Evolutionary conservation across 768 basidiomycete genomes (phyloP), one percentile per base, ranked within the genome.

Genomic region (Multifurca ochricompacta): DNA sequence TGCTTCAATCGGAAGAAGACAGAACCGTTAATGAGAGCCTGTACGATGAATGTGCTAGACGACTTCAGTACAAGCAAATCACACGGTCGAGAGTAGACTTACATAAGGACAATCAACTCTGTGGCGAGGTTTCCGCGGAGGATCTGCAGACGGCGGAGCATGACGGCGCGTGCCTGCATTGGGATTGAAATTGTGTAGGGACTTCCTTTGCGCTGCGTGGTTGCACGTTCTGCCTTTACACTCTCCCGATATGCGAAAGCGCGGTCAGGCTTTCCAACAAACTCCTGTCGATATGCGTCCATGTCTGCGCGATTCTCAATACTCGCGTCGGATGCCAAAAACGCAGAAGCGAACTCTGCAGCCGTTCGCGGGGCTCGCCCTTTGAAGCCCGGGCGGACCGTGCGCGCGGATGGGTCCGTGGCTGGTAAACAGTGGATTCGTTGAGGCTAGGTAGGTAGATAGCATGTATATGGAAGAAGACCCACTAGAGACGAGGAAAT

Each of bases 351-450:
- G 58, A 86, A 82, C 62, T 86, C 82, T 2, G 66, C 71, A 1
- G 85, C 75, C 0, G 79, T 79, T 30, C 73, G 71, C 1, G 85
- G 84, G 0, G 73, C 69, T 14, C 66, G 66, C 1, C 54, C 49
- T 14, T 71, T 67, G 39, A 73, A 68, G 3, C 73, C 76, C 1
- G 69, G 45, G 19, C 79, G 76, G 4, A 72, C 63, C 16, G 73
- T 77, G 43, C 87, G 82, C 0, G 75, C 80, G 19, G 71, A 72
- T 2, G 82, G 77, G 59, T 85, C 81, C 3, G 84, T 85, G 7
- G 79, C 81, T 58, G 72, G 61, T 23, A 18, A 19, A 9, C 5
- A 35, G 10, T 11, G 34, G 34, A 13, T 23, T 6, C 13, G 34
- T 44, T 39, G 28, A 42, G 35, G 28, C 11, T n/a, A 18, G 6